A percentile compares a stretch with the other conserved stretches of the same genome.
phyloP scores from a whole-genome alignment of 1,284 basidiomycete species.

The Jaminaea rosea region DNA sequence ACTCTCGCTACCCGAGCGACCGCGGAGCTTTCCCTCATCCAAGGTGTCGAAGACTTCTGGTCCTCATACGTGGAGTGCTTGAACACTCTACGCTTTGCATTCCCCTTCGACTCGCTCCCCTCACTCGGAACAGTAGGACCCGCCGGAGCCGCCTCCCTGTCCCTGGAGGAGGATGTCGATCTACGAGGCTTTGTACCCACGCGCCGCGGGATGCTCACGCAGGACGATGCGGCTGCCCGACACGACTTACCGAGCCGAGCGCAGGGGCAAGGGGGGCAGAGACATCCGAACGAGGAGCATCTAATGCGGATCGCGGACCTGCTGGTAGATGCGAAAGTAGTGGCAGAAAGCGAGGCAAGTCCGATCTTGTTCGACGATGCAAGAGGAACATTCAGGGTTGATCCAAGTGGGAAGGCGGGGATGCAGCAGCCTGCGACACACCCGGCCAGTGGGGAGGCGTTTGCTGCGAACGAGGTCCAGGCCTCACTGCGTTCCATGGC shows the following conservation, averaged over 20 bases:
- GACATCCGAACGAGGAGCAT: constrained; percentile 86
- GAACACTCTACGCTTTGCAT: constrained; percentile 58
- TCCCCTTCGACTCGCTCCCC: constrained; percentile 64
- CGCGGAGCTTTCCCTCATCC: constrained; percentile 5
- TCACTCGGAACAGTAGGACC: constrained; percentile 49
- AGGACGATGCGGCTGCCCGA: constrained; percentile 9
- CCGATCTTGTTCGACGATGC: constrained; percentile 33
- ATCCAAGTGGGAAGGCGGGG: background rate
- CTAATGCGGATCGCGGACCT: constrained; percentile 85
- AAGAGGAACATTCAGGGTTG: constrained; percentile 20
- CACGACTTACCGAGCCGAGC: constrained; percentile 5
- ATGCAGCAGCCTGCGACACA: background rate
- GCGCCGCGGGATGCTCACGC: constrained; percentile 51
- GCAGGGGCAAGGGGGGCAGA: constrained; percentile 23
- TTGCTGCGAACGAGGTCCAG: too few species aligned
- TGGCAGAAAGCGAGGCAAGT: constrained; percentile 55
- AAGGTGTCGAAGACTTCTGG: constrained; percentile 59
- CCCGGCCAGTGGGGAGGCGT: background rate
- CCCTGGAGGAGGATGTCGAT: constrained; percentile 86
- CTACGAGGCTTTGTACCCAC: constrained; percentile 80
- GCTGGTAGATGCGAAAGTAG: constrained; percentile 61
- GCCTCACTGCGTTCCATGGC: too few species aligned
- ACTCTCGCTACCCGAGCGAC: too few species aligned
- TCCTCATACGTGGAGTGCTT: constrained; percentile 60
- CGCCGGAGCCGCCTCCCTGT: constrained; percentile 45